These are phyloP conservation scores for Aspergillus ostianus DNA, from an alignment of 495 filamentous ascomycete genomes.

Conservation along the genomic window DNA sequence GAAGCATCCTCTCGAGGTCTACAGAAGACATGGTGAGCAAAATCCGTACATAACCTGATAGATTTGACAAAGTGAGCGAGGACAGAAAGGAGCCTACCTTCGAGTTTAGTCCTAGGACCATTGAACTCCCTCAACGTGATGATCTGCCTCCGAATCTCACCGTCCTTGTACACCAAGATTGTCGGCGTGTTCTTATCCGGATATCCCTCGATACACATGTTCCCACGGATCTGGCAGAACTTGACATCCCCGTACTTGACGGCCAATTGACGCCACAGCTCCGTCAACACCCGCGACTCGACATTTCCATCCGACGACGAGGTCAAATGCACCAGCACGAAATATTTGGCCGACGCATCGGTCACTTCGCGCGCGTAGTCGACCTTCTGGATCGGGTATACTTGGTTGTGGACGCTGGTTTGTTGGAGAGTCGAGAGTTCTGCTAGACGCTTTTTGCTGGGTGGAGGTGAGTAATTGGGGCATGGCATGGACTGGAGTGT, in stretches of 20 bases:
- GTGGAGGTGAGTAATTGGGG: slow-evolving; percentile 20
- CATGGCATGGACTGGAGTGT: not conserved
- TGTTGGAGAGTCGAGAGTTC: slow-evolving; percentile 74
- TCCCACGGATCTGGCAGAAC: slow-evolving; percentile 92
- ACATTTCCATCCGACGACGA: slow-evolving; percentile 72
- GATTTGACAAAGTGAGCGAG: not conserved
- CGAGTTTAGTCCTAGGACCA: slow-evolving; percentile 65
- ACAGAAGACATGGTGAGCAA: slow-evolving; percentile 8
- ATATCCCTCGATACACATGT: slow-evolving; percentile 95
- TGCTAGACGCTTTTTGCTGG: slow-evolving; percentile 72
- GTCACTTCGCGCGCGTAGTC: slow-evolving; percentile 93
- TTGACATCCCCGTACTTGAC: slow-evolving; percentile 87
- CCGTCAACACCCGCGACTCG: slow-evolving; percentile 76
- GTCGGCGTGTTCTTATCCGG: slow-evolving; percentile 94
- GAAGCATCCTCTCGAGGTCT: slow-evolving; percentile 73
- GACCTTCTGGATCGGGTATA: slow-evolving; percentile 90
- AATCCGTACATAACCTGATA: not conserved
- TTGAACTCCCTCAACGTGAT: slow-evolving; percentile 79
- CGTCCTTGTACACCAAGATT: slow-evolving; percentile 86
- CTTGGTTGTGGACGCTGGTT: slow-evolving; percentile 77
- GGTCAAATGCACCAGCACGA: slow-evolving; percentile 83
- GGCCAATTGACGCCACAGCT: slow-evolving; percentile 86
- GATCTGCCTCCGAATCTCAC: slow-evolving; percentile 84
- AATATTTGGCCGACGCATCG: slow-evolving; percentile 70
- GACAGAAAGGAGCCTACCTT: slow-evolving; percentile 37